Evolutionary conservation across 257 asterid species (phyloP), one percentile per base, ranked within the genome.

Genomic region (Nicotiana obtusifolia): DNA sequence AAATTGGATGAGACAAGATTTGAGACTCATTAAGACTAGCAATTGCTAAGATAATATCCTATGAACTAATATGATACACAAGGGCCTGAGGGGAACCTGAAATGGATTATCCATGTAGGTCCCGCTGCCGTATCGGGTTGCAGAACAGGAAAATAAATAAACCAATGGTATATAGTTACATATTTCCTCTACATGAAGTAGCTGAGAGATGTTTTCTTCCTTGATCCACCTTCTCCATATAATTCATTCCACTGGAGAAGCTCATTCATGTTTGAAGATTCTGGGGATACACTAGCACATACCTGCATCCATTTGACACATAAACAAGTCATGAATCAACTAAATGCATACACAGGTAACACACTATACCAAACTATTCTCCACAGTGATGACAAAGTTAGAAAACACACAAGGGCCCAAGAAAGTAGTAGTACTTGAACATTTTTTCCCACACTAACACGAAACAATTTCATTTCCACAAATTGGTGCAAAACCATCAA

Each of bases 221-320:
- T 89, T n/a, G 97, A 91, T 60, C 97, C 97, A 4, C 97, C 97
- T 82, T 93, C 97, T 64, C 97, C 97, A 24, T 91, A 93, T 1
- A 90, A 88, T 49, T 91, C 97, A 67, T 93, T 93, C 97, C 97
- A 93, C 83, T 89, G 92, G 22, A 87, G 85, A 47, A 93, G 93
- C 90, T 90, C 91, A n/a, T 82, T 90, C 97, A 93, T 93, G 88
- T 89, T 91, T 44, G 82, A 82, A 0, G 97, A 91, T 59, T 93
- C 97, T 10, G 92, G 84, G 56, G 97, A 89, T 13, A 93, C 93
- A 67, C 96, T 93, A 26, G 96, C 97, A 78, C 89, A 88, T 44
- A 93, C 96, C 97, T 93, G 82, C 73, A 85, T 84, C 84, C 86
- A 17, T 4, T 4, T 19, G 7, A 78, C 59, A 64, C 54, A 37